Evolutionary conservation across 257 asterid genomes (phyloP), one percentile per base, ranked within the genome.

Genomic region (Marsdenia floribunda): DNA sequence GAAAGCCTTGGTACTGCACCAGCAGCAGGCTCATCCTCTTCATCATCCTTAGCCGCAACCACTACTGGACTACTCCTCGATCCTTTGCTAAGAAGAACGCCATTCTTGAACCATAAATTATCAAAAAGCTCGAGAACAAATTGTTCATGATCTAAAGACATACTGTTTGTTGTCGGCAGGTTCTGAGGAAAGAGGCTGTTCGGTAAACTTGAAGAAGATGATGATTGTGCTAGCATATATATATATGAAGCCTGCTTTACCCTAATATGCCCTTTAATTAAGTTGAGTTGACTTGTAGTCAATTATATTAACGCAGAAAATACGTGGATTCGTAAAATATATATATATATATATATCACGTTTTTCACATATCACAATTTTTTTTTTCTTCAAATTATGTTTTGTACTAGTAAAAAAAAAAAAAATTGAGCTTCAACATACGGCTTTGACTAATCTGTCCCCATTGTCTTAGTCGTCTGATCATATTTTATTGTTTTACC

Each of bases 1-100:
- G 78, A 77, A 80, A 86, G 83, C 78, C 78, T 86, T 47, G 77
- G 71, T 52, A 54, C 24, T 29, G 5, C 21, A 6, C 35, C 33
- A 5, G 40, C 33, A 29, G 33, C 33, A 29, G 33, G 60, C 1
- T 73, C 57, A 26, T 60, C 19, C n/a, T 72, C 54, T 40, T 53
- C 54, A 10, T 52, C 52, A 16, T 29, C 29, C 24, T n/a, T 14
- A 11, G 63, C 33, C 33, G 33, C 73, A 19, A 54, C 7, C 19
- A n/a, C n/a, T 16, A 26, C 44, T 37, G 70, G 42, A 16, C 2
- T 9, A 52, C 6, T 44, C 49, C 12, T 26, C 33, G 73, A 60
- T 47, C 54, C 15, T 53, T n/a, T 14, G 10, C 22, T 53, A 16
- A 73, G 53, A 49, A 80, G 53, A 49, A 80, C 55, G 18, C 40